Evolutionary conservation across 257 asterid genomes (phyloP).

Genomic region (Catharanthus roseus): DNA sequence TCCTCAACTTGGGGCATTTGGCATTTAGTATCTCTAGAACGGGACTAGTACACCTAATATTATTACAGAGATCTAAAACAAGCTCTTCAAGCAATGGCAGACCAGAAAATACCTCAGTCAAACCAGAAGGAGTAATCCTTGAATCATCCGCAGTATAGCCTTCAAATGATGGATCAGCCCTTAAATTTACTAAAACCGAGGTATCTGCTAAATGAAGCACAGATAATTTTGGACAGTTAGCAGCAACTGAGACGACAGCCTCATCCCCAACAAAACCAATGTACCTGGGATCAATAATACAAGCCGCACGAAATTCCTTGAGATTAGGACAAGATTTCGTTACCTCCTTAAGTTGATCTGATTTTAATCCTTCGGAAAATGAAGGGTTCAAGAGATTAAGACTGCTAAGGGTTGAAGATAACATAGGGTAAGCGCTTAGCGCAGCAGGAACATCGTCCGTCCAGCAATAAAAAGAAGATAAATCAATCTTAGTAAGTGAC

Average conservation of each 20-base stretch:
- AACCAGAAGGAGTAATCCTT: constrained; percentile 39
- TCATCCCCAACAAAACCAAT: constrained; percentile 71
- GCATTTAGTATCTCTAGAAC: constrained; percentile 66
- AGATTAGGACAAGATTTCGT: constrained; percentile 59
- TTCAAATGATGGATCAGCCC: constrained; percentile 52
- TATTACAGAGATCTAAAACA: constrained; percentile 59
- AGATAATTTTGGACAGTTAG: constrained; percentile 56
- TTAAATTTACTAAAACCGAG: constrained; percentile 34
- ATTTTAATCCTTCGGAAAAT: constrained; percentile 67
- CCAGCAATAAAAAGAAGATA: constrained; percentile 80
- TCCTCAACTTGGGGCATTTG: constrained; percentile 62
- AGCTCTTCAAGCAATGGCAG: constrained; percentile 69
- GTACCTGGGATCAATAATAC: constrained; percentile 82
- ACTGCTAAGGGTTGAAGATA: constrained; percentile 37
- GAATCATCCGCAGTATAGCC: constrained; percentile 62
- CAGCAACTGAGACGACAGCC: constrained; percentile 47
- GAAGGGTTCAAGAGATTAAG: constrained; percentile 71
- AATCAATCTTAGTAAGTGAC: constrained; percentile 42
- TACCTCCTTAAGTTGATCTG: constrained; percentile 57
- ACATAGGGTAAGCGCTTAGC: constrained; percentile 33
- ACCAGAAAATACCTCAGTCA: constrained; percentile 83
- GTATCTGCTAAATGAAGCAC: constrained; percentile 79
- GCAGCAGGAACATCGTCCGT: constrained; percentile 75
- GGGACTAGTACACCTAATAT: constrained; percentile 68
- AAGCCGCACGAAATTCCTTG: constrained; percentile 50